Evolutionary conservation across 768 basidiomycete species (phyloP), one percentile per base, ranked within the genome.

Genomic region (Pholiota molesta): DNA sequence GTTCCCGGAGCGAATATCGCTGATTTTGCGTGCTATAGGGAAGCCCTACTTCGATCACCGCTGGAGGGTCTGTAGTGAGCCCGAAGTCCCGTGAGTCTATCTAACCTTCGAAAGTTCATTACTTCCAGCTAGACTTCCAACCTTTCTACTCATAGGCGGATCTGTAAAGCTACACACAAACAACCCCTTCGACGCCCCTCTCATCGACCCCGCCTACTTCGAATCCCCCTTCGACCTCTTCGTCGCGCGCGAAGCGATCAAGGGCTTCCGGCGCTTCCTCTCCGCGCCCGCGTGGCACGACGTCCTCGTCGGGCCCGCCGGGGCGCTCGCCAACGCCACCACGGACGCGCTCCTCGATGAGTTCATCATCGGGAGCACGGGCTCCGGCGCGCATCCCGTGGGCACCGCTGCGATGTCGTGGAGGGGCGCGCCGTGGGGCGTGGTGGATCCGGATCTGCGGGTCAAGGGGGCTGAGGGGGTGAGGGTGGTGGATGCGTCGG

Each of bases 151-250:
- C 17, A 26, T 26, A 61, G 58, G 67, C n/a, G 70, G 69, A 49
- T 61, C 66, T 19, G 54, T 77, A 3, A 71, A 69, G 7, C 58
- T 84, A 44, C 76, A 72, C 52, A 78, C 80, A 9, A 76, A 71
- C n/a, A 69, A 77, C 62, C 74, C 81, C 10, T 82, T 84, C 68
- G 74, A 73, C 44, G 47, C 71, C 16, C 83, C 85, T 0, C 47
- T 73, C 14, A 84, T 86, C 68, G 75, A 86, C 65, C 81, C 82
- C 1, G 79, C 76, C 45, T 79, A 81, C 71, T 75, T 81, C 37
- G 67, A 49, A 42, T 65, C 68, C 10, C 62, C 62, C 2, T 70
- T 72, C 31, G 77, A 76, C 57, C 52, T 72, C 9, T 61, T 61
- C n/a, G 69, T 68, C 8, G 47, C 74, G n/a, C 64, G 70, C 6